Base-by-base conservation (phyloP, 1,284 basidiomycete species). In the Cutaneotrichosporon dermatis region DNA sequence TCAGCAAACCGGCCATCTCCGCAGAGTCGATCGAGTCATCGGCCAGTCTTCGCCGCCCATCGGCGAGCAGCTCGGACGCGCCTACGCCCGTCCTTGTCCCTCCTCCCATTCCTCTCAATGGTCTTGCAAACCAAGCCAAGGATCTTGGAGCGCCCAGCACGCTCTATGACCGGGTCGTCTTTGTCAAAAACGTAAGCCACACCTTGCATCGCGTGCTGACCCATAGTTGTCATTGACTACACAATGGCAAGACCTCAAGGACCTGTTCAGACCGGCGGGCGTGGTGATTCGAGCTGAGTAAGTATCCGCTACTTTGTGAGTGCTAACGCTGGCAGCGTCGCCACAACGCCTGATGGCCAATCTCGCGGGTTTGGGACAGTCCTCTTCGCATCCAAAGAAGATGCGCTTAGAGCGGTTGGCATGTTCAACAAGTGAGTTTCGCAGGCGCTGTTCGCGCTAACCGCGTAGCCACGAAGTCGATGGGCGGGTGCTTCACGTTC, bases 241-340 rank as follows among this genome's bases (percentile, higher is more conserved):
- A 71, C 93, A 96, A 80, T 99, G 95, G 95, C 95, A 98, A 78
- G 92, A 96, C 70, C 83, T 97, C 60, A 95, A 95, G 76, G 92
- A 96, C 71, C 82, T 95, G 3, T 92, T 95, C 74, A 84, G 92
- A 10, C 86, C 89, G 66, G 89, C 89, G 2, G 92, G 92, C 8
- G 87, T 88, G 13, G 88, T 97, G 54, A 80, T 92, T 36, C 85
- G 92, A 15, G 92, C 90, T 8, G 92, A 96, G 71, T 74, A 50
- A 64, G 71, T 70, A 2, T 6, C 4, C 7, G 2, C 9, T n/a
- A 13, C 11, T 10, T 0, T 2, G 4, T 13, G 25, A 25, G 25
- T 6, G 51, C 55, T 68, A 25, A 67, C 40, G 2, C 25, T 25
- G 10, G 3, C 46, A 75, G 72, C 70, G 90, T 96, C 2, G 89